Evolutionary conservation across 139 green algal species (phyloP).

Genomic region (Chlamydomonas asymmetrica): DNA sequence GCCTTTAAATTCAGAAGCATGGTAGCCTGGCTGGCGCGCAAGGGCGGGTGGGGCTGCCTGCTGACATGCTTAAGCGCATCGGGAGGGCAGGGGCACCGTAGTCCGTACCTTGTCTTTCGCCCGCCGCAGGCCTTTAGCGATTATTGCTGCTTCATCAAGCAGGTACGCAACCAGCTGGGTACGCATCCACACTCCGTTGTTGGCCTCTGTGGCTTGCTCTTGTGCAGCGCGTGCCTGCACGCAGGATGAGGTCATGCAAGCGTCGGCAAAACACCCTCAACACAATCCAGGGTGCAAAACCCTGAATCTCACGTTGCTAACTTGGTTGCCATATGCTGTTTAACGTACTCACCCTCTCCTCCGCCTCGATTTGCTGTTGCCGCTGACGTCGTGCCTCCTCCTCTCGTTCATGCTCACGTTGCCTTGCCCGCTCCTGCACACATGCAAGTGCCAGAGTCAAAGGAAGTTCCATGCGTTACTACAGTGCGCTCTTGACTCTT

Average conservation of each 20-base stretch:
- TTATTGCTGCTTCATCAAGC: not conserved
- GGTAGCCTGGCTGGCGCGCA: not conserved
- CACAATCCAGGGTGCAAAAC: too few relatives aligned
- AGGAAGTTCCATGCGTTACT: too few relatives aligned
- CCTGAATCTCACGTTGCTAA: too few relatives aligned
- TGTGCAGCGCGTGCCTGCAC: too few relatives aligned
- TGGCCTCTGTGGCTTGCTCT: too few relatives aligned
- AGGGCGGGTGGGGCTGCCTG: not conserved
- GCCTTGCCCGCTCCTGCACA: constrained; percentile 21
- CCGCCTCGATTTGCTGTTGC: constrained; percentile 34
- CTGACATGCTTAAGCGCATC: not conserved
- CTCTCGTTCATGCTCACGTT: constrained; percentile 44
- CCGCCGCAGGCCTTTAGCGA: not conserved
- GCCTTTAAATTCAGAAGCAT: not conserved
- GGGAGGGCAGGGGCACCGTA: not conserved
- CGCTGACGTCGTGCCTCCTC: constrained; percentile 35
- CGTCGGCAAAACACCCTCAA: too few relatives aligned
- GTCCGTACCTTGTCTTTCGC: not conserved
- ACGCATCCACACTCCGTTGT: too few relatives aligned
- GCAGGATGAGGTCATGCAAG: too few relatives aligned
- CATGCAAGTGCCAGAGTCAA: too few relatives aligned
- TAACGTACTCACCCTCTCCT: constrained; percentile 39
- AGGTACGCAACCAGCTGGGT: not conserved
- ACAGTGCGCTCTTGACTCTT: too few relatives aligned
- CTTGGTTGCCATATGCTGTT: too few relatives aligned